Percentiles rank a stretch among this genome's conserved stretches.
Conservation (phyloP, 306 rosid genomes). For the Prosopis cineraria region DNA sequence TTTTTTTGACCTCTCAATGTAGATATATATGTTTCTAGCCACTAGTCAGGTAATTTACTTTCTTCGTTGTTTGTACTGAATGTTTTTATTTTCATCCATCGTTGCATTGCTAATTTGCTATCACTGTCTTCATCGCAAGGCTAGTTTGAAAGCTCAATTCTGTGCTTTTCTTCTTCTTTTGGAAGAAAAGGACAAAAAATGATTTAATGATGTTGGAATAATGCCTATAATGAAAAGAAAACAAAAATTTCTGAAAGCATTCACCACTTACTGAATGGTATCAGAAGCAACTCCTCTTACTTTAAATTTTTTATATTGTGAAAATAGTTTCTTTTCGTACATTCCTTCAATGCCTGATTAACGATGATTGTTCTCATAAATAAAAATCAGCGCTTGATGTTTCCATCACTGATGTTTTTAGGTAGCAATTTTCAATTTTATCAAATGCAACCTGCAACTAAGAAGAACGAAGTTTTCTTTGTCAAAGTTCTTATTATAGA, state of each 20-base stretch:
- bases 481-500: background rate
- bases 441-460: background rate
- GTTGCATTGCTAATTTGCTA: background rate
- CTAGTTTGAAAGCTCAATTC: background rate
- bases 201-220: background rate
- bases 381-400: background rate
- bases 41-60: background rate
- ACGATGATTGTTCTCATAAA: background rate
- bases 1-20: background rate
- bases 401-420: background rate
- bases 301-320: too few relatives aligned
- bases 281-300: background rate
- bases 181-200: too few relatives aligned
- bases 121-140: background rate
- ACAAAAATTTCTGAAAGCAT: background rate
- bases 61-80: constrained; percentile 18
- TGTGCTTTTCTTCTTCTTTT: background rate
- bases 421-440: background rate
- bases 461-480: background rate
- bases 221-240: background rate
- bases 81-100: constrained; percentile 8
- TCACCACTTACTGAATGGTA: background rate
- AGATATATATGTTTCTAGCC: constrained; percentile 17
- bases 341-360: too few relatives aligned
- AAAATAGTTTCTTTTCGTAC: too few relatives aligned